phyloP scores from a whole-genome alignment of 805 yeast genomes.

The Yarrowia keelungensis region DNA sequence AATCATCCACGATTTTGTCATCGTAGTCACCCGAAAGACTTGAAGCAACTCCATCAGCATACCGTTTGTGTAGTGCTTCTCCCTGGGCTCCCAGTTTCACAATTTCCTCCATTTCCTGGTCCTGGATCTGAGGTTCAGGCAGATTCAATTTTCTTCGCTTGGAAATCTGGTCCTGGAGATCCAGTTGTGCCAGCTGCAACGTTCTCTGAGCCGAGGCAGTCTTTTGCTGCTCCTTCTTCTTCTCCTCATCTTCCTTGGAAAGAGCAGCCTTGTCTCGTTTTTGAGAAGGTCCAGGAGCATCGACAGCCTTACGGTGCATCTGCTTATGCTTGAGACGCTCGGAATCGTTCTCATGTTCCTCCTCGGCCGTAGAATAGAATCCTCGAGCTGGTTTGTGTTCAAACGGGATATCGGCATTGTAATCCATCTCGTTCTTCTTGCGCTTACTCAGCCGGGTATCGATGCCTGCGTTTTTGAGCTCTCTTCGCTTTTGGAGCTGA shows the following conservation, averaged over 20 bases:
- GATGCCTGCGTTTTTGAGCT: slow-evolving; percentile 46
- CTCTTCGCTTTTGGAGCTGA: slow-evolving; percentile 69
- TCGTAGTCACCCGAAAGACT: slow-evolving; percentile 42
- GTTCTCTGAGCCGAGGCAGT: slow-evolving; percentile 45
- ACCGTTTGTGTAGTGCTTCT: slow-evolving; percentile 41
- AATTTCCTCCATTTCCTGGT: slow-evolving; percentile 48
- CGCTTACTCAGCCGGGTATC: slow-evolving; percentile 51
- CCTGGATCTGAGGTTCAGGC: slow-evolving; percentile 51
- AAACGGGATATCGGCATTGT: slow-evolving; percentile 81
- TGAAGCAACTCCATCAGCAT: slow-evolving; percentile 41
- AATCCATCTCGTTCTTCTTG: slow-evolving; percentile 72
- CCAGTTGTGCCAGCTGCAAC: slow-evolving; percentile 47
- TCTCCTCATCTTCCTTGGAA: slow-evolving; percentile 42
- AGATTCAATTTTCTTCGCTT: slow-evolving; percentile 53
- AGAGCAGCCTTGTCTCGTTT: slow-evolving; percentile 40
- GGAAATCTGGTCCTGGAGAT: slow-evolving; percentile 47
- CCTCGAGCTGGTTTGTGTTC: slow-evolving; percentile 75
- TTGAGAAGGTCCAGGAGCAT: slow-evolving; percentile 42
- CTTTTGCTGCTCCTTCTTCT: slow-evolving; percentile 46
- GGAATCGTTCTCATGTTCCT: slow-evolving; percentile 54
- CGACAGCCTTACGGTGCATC: slow-evolving; percentile 49
- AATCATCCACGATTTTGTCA: slow-evolving; percentile 38
- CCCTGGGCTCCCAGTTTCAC: slow-evolving; percentile 46
- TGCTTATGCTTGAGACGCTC: slow-evolving; percentile 45
- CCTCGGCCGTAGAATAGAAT: slow-evolving; percentile 70